These are phyloP conservation scores for Mucor velutinosus DNA, from an alignment of 371 early-diverging fungal species.

Conservation along the genomic window DNA sequence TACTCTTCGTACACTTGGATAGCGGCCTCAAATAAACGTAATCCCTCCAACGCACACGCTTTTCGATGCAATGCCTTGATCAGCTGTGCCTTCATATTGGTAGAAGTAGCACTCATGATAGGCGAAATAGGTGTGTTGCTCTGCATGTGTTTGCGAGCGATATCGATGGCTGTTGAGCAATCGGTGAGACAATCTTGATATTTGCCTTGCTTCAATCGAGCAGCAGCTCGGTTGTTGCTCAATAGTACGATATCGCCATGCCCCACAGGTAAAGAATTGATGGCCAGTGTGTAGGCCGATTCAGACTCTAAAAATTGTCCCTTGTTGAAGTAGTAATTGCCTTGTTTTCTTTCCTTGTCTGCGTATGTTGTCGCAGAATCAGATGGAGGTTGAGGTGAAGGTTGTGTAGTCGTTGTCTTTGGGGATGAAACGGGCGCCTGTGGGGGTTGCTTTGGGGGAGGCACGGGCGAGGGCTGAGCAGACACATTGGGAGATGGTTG, in stretches of 20 bases:
- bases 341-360: conserved; percentile 59
- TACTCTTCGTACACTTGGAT: conserved; percentile 68
- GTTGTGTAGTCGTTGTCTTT: neutral
- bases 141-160: conserved; percentile 10
- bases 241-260: conserved; percentile 70
- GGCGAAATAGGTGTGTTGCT: conserved; percentile 37
- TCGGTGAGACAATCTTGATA: conserved; percentile 72
- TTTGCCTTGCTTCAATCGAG: conserved; percentile 84
- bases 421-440: conserved; percentile 2
- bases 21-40: conserved; percentile 81
- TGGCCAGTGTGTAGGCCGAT: conserved; percentile 70
- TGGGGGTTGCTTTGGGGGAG: neutral
- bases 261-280: conserved; percentile 55
- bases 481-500: neutral
- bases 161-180: conserved; percentile 34
- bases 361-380: conserved; percentile 11
- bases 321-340: conserved; percentile 84
- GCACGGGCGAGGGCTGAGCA: neutral
- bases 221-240: conserved; percentile 89
- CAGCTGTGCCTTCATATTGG: conserved; percentile 14
- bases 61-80: conserved; percentile 49
- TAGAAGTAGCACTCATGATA: conserved; percentile 19
- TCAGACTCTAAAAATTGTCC: conserved; percentile 90
- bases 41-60: conserved; percentile 79
- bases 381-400: conserved; percentile 12